Evolutionary conservation across 192 early-diverging fungal genomes (phyloP), one percentile per base, ranked within the genome.

Genomic region (Gaertneriomyces sp.): DNA sequence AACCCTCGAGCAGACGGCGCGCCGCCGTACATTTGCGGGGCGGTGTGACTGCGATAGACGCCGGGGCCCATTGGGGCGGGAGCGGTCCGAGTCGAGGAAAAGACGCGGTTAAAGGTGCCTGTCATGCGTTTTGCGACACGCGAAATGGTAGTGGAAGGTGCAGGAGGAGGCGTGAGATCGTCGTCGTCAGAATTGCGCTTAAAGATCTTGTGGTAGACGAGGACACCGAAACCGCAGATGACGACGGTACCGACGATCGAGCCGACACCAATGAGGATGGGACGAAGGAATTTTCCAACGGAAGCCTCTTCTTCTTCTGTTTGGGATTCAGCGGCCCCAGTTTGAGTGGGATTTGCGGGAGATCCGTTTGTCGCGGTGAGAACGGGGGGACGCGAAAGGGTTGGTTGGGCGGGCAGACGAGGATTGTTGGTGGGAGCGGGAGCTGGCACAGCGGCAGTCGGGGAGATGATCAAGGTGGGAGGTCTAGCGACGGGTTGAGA

Each of bases 131-230:
- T 51, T 51, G 49, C 20, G n/a, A 51, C 25, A 1, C 25, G 25
- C 25, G 25, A 33, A 33, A 33, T 33, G 25, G 25, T 33, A 0
- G 25, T 33, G 25, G 25, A 0, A 2, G 25, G 25, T 1, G 25
- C 25, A 33, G 25, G 25, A 1, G 25, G 25, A 1, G 25, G 6
- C 0, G 49, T n/a, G 49, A 51, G 49, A 20, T 51, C 49, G 20
- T 51, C 49, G 0, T 51, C 49, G 20, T 51, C 49, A 6, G 49
- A 51, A 17, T 51, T 20, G n/a, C 20, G n/a, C 20, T 51, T 51
- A 20, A 51, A 51, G n/a, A 51, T 20, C 49, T 51, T 51, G 49
- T 51, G 49, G 49, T 51, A 51, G 20, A n/a, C 49, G n/a, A 51
- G 49, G n/a, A 51, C 49, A 6, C 49, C 20, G n/a, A 51, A 51